These are phyloP conservation scores for Aspergillus viridinutans DNA, from an alignment of 2,329 filamentous ascomycete genomes.

Conservation along the genomic window DNA sequence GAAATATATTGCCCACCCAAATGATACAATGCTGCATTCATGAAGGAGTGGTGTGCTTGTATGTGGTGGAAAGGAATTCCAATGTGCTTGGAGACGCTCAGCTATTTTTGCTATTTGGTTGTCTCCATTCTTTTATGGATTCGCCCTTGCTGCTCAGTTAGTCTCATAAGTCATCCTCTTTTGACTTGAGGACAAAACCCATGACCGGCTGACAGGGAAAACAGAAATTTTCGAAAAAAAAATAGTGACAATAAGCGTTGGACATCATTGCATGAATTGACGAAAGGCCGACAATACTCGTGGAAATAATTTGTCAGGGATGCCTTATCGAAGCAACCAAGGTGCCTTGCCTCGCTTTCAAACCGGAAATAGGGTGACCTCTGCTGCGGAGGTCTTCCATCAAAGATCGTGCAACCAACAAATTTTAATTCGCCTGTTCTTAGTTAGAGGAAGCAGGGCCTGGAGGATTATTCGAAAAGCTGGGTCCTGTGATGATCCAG, in stretches of 20 bases:
- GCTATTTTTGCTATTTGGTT: background rate
- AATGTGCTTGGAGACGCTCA: background rate
- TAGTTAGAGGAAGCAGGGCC: slow-evolving; percentile 1
- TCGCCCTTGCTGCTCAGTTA: slow-evolving; percentile 9
- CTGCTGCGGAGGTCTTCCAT: slow-evolving; percentile 5
- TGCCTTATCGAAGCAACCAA: slow-evolving; percentile 1
- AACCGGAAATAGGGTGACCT: slow-evolving; percentile 9
- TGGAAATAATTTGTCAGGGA: slow-evolving; percentile 1
- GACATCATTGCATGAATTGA: slow-evolving; percentile 32
- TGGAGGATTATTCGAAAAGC: slow-evolving; percentile 1
- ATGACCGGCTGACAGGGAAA: slow-evolving; percentile 15
- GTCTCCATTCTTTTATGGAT: background rate
- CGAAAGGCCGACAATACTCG: slow-evolving; percentile 14
- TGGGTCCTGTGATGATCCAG: slow-evolving; percentile 1
- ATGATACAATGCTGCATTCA: background rate
- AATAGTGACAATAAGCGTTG: slow-evolving; percentile 22
- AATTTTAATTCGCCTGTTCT: background rate
- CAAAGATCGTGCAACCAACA: slow-evolving; percentile 17
- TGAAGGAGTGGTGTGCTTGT: background rate
- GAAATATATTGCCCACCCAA: background rate
- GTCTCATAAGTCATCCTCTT: background rate
- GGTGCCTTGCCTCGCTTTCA: slow-evolving; percentile 14
- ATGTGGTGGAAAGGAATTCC: background rate
- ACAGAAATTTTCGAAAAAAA: slow-evolving; percentile 14
- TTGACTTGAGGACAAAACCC: background rate